Base-by-base conservation (phyloP, 177 flowering plant species). In the Vitis hybrid region DNA sequence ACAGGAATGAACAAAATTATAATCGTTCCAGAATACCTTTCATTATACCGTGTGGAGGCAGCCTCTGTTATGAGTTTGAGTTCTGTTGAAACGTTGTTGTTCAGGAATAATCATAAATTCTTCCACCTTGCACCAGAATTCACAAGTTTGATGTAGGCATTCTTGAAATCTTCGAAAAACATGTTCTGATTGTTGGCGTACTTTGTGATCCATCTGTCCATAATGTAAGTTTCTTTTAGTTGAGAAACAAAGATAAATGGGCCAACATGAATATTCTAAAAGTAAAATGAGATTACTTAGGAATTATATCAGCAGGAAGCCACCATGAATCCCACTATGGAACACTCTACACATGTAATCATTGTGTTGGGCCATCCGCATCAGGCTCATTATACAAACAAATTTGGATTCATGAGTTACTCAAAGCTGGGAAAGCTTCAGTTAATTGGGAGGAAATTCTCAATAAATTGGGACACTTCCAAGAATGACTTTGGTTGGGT, bases 61-160 rank as follows among this genome's bases (percentile, higher is more conserved):
- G 8, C 45, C 45, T 40, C 45, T 7, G 8, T 5, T 6, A 5
- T 40, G 45, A 6, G 6, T 40, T 40, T 40, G 45, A 5, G 45
- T 40, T 40, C 45, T 40, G 45, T 40, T 40, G 45, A 40, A 40
- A 0, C 45, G 0, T 40, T 40, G 8, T 40, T 40, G 7, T 40
- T 40, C 45, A 40, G 45, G 4, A 67, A 23, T 12, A 15, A 56
- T 77, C 68, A 79, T 49, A 69, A 62, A 65, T 70, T 74, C 63
- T 74, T 82, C 98, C 97, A 92, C 66, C 69, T 79, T 54, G 91
- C 98, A 64, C 98, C 98, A 19, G 86, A 84, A 72, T 92, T 90
- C 64, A 91, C 91, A 13, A 92, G 90, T 74, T 94, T 92, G 68
- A 78, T 70, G 64, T 89, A 94, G 13, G 89, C 91, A 63, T 72